phyloP scores from a whole-genome alignment of 768 basidiomycete species.

The Termitomyces sp. region DNA sequence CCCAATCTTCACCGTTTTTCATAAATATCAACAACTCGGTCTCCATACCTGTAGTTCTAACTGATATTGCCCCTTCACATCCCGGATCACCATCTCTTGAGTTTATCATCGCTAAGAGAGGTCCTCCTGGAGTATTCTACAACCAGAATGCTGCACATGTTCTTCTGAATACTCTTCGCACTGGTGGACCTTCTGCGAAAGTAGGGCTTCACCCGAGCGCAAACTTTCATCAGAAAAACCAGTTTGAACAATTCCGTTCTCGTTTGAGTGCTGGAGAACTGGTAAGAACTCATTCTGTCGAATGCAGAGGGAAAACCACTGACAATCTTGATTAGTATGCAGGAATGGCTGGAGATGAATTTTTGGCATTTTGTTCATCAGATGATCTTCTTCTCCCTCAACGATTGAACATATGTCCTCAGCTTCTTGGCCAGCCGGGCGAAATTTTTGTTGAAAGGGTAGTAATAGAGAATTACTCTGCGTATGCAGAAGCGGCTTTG shows the following conservation, averaged over 20 bases:
- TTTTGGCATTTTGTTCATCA: constrained; percentile 58
- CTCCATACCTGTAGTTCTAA: constrained; percentile 45
- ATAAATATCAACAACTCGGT: constrained; percentile 46
- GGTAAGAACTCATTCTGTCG: constrained; percentile 28
- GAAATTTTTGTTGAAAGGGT: constrained; percentile 51
- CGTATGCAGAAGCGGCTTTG: constrained; percentile 48
- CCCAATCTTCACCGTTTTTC: constrained; percentile 30
- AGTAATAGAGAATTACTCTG: constrained; percentile 52
- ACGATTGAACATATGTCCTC: constrained; percentile 43
- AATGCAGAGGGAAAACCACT: background rate
- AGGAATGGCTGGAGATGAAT: constrained; percentile 41
- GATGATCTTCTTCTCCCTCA: constrained; percentile 39
- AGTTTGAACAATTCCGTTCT: constrained; percentile 44
- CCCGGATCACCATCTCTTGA: constrained; percentile 30
- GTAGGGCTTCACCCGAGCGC: constrained; percentile 35
- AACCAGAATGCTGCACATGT: constrained; percentile 35
- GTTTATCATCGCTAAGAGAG: constrained; percentile 30
- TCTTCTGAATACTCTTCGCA: constrained; percentile 49
- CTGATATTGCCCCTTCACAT: constrained; percentile 29
- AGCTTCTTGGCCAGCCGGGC: constrained; percentile 36
- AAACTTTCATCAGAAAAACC: constrained; percentile 33
- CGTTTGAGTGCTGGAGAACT: constrained; percentile 49
- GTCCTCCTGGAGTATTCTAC: constrained; percentile 61
- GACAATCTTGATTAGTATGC: constrained; percentile 41
- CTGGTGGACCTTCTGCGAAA: constrained; percentile 44